Evolutionary conservation across 805 yeast genomes (phyloP).

Genomic region (Candida schatavii): DNA sequence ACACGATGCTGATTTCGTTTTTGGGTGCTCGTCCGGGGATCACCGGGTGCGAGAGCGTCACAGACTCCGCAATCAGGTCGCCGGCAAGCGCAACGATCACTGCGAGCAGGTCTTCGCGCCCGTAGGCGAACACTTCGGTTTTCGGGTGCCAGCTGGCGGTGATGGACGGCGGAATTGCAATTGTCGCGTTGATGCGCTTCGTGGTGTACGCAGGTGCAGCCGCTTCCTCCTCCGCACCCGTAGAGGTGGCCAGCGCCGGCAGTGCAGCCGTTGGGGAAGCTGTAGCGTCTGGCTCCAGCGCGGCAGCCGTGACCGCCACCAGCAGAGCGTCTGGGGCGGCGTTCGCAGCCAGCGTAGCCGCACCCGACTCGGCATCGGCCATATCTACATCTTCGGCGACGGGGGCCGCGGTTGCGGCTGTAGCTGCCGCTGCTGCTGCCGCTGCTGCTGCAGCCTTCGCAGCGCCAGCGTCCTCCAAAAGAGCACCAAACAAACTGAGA

Average conservation of each 20-base stretch:
- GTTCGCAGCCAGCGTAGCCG: neutral
- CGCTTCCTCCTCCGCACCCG: neutral
- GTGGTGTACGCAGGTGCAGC: conserved; percentile 20
- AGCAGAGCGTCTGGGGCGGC: neutral
- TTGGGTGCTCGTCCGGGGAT: conserved; percentile 10
- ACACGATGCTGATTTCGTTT: conserved; percentile 30
- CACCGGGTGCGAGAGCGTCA: conserved; percentile 29
- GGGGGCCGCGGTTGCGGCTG: neutral
- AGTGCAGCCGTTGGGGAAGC: neutral
- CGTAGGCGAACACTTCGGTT: conserved; percentile 50
- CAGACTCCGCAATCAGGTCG: conserved; percentile 27
- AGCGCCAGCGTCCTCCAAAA: conserved; percentile 39
- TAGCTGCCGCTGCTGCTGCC: neutral
- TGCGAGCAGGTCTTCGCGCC: conserved; percentile 48
- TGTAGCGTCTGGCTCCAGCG: conserved; percentile 4
- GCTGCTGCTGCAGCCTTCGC: conserved; percentile 3
- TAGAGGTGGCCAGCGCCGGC: neutral
- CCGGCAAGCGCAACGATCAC: conserved; percentile 38
- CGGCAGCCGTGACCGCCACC: neutral
- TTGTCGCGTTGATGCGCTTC: conserved; percentile 34
- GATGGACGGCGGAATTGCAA: conserved; percentile 42
- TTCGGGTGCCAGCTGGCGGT: conserved; percentile 58
- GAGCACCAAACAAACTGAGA: conserved; percentile 54
- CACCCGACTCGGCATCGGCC: neutral
- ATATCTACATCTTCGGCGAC: conserved; percentile 1